Percentiles rank a stretch among this genome's conserved stretches.
phyloP scores from a whole-genome alignment of 129 eudicot genomes.

The Lactuca saligna region DNA sequence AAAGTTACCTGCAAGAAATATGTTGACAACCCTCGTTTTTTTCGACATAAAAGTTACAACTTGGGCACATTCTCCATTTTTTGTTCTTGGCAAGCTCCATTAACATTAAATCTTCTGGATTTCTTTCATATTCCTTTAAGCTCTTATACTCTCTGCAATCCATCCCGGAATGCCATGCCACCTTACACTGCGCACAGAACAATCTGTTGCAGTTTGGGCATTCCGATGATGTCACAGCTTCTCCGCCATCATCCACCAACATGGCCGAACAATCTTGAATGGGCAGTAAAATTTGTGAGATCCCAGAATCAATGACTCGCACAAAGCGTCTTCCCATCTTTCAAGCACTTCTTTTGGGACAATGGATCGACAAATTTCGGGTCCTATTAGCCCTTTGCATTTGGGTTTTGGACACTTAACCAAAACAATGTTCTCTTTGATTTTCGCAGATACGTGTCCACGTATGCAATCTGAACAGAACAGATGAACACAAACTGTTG shows the following conservation, averaged over 20 bases:
- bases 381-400: conserved; percentile 32
- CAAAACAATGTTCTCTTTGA: conserved; percentile 20
- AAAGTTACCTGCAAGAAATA: conserved; percentile 48
- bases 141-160: conserved; percentile 43
- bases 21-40: conserved; percentile 49
- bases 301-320: conserved; percentile 34
- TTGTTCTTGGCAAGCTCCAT: conserved; percentile 43
- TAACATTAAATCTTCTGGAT: conserved; percentile 29
- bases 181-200: conserved; percentile 56
- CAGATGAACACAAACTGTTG: conserved; percentile 36
- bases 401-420: conserved; percentile 38
- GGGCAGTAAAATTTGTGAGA: conserved; percentile 55
- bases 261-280: conserved; percentile 50
- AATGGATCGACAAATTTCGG: conserved; percentile 19
- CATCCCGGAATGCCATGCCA: conserved; percentile 49
- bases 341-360: conserved; percentile 36
- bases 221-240: conserved; percentile 31
- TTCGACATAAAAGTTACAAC: conserved; percentile 46
- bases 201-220: conserved; percentile 53
- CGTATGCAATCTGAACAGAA: conserved; percentile 46
- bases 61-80: conserved; percentile 54
- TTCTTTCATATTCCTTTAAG: conserved; percentile 32
- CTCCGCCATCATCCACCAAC: conserved; percentile 37
- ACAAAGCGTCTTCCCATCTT: conserved; percentile 44
- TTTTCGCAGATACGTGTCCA: conserved; percentile 38